A percentile compares a stretch with the other conserved stretches of the same genome.
Evolutionary conservation across 2,329 filamentous ascomycete species (phyloP).

Genomic region (Furcasterigmium sp.): DNA sequence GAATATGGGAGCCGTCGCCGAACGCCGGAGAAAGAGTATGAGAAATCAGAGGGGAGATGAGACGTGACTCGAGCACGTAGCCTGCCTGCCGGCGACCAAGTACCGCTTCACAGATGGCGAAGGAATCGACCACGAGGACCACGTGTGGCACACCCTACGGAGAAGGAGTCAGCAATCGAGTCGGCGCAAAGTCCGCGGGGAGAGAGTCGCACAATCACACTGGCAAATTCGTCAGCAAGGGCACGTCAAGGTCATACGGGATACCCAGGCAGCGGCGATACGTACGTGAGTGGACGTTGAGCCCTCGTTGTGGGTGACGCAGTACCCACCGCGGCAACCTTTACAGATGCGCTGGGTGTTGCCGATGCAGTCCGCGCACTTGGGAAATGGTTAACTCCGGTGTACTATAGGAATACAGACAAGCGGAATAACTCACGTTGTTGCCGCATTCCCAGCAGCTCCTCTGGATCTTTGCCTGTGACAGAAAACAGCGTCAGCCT

Average conservation of each 20-base stretch:
- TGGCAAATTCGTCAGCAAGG: conserved; percentile 23
- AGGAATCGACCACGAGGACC: conserved; percentile 13
- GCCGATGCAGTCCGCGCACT: conserved; percentile 74
- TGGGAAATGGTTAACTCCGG: conserved; percentile 7
- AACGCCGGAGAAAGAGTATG: background rate
- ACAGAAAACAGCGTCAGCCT: conserved; percentile 19
- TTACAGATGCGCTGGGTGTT: conserved; percentile 66
- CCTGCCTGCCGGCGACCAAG: background rate
- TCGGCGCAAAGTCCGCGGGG: conserved; percentile 1
- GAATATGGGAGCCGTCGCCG: background rate
- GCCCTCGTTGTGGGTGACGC: conserved; percentile 76
- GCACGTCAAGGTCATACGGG: background rate
- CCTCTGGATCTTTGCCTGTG: conserved; percentile 54
- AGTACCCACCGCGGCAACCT: conserved; percentile 75
- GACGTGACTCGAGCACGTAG: background rate
- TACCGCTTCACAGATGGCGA: conserved; percentile 12
- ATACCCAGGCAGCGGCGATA: conserved; percentile 9
- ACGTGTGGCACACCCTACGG: conserved; percentile 12
- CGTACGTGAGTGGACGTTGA: conserved; percentile 60
- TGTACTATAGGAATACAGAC: background rate
- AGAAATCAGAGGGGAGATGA: background rate
- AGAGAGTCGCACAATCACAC: conserved; percentile 43
- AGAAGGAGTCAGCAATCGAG: background rate
- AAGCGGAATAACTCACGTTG: conserved; percentile 50
- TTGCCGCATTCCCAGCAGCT: conserved; percentile 85